Percentiles rank a stretch among this genome's conserved stretches.
Evolutionary conservation across 495 filamentous ascomycete species (phyloP).

Genomic region (Cairneyella variabilis): DNA sequence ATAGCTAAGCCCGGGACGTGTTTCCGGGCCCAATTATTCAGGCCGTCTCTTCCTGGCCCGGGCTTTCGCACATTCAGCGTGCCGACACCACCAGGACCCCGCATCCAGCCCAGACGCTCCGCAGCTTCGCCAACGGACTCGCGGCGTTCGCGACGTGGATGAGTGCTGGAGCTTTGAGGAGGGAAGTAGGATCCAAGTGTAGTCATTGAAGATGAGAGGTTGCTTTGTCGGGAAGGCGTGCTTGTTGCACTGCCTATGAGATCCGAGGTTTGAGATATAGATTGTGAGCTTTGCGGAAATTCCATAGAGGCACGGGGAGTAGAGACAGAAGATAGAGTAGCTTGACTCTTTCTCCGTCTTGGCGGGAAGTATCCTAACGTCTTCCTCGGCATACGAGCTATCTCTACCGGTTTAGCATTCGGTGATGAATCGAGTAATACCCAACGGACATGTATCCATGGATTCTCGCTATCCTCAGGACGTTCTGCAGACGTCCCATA

Average conservation of each 20-base stretch:
- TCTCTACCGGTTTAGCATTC: conserved; percentile 62
- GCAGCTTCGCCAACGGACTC: conserved; percentile 25
- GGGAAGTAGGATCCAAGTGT: conserved; percentile 27
- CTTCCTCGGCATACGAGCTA: conserved; percentile 77
- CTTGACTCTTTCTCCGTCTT: conserved; percentile 73
- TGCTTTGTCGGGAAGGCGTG: conserved; percentile 14
- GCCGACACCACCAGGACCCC: conserved; percentile 81
- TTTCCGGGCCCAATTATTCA: conserved; percentile 74
- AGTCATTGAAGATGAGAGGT: conserved; percentile 9
- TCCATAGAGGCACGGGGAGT: conserved; percentile 64
- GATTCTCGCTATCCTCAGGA: conserved; percentile 25
- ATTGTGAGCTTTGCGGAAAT: conserved; percentile 39
- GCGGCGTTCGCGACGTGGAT: conserved; percentile 10
- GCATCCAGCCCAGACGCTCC: conserved; percentile 47
- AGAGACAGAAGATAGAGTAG: conserved; percentile 51
- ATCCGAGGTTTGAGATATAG: conserved; percentile 26
- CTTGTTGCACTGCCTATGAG: conserved; percentile 25
- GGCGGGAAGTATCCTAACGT: conserved; percentile 89
- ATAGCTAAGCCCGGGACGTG: conserved; percentile 70
- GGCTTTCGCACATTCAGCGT: conserved; percentile 70
- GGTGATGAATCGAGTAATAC: conserved; percentile 68
- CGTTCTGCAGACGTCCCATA: conserved; percentile 23
- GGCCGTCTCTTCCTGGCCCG: conserved; percentile 73
- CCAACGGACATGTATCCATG: conserved; percentile 87
- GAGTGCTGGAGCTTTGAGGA: conserved; percentile 19